A percentile compares a stretch with the other conserved stretches of the same genome.
phyloP scores from a whole-genome alignment of 2,329 filamentous ascomycete genomes.

The Leptodontidium sp. region DNA sequence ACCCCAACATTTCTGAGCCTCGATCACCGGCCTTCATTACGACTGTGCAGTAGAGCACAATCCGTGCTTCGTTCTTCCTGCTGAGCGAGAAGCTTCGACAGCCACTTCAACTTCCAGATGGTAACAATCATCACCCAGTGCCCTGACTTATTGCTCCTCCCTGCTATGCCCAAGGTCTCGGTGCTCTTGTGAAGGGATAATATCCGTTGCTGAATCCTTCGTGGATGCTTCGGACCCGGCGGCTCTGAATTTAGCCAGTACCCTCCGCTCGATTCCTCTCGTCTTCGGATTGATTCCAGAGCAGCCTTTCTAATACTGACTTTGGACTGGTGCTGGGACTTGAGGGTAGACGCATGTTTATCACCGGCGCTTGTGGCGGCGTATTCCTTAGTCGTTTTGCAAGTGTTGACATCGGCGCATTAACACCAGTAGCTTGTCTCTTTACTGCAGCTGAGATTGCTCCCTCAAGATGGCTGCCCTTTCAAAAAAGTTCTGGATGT shows the following conservation, averaged over 20 bases:
- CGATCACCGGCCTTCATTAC: no score
- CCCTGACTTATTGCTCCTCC: neutral
- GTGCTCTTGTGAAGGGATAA: neutral
- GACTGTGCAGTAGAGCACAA: no score
- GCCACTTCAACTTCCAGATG: no score
- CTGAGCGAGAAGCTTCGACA: no score
- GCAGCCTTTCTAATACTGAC: neutral
- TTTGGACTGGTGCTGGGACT: neutral
- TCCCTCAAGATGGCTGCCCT: neutral
- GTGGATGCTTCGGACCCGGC: neutral
- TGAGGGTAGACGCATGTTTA: neutral
- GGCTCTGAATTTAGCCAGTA: neutral
- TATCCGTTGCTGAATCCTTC: neutral
- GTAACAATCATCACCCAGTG: no score
- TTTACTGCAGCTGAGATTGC: neutral
- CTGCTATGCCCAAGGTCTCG: neutral
- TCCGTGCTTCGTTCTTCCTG: no score
- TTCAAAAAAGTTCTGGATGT: neutral
- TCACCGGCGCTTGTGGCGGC: neutral
- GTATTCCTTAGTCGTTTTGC: neutral
- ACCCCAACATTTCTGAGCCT: no score
- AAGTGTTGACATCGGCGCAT: neutral
- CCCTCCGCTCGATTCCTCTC: neutral
- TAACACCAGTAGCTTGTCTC: neutral
- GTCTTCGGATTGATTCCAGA: neutral